Percentiles rank a stretch among this genome's conserved stretches.
Conservation (phyloP, 1,284 basidiomycete species). For the Fomitopsis pinicola region DNA sequence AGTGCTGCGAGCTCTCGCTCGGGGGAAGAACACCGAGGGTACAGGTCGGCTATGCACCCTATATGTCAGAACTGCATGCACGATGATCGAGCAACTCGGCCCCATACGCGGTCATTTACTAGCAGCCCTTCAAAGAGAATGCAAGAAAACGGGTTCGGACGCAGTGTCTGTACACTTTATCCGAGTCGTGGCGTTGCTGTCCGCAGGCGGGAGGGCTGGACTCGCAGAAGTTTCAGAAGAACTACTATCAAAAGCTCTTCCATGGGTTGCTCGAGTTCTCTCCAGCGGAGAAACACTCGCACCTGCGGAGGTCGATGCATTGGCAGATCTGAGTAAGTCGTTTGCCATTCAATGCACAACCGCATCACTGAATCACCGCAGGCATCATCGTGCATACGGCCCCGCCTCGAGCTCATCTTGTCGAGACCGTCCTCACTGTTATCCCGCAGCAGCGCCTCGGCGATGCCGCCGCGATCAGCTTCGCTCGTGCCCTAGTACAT, state of each 20-base stretch:
- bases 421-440: constrained; percentile 72
- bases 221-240: not conserved
- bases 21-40: not conserved
- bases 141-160: not conserved
- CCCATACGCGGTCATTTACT: not conserved
- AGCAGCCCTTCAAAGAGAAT: not conserved
- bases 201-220: not conserved
- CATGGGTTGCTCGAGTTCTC: not conserved
- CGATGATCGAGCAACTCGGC: not conserved
- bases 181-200: not conserved
- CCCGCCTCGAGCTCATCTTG: constrained; percentile 52
- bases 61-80: not conserved
- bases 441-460: constrained; percentile 59
- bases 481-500: constrained; percentile 44
- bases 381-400: constrained; percentile 25
- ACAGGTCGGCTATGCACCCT: not conserved
- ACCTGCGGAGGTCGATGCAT: not conserved
- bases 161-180: not conserved
- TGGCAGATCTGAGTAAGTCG: constrained; percentile 34
- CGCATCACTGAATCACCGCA: constrained; percentile 17
- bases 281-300: not conserved
- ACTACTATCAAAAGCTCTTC: not conserved
- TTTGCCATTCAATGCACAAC: not conserved
- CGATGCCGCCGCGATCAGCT: constrained; percentile 38
- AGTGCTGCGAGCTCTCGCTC: constrained; percentile 12